These are phyloP conservation scores for Crassisporium funariophilum DNA, from an alignment of 768 basidiomycete genomes.

Conservation along the genomic window DNA sequence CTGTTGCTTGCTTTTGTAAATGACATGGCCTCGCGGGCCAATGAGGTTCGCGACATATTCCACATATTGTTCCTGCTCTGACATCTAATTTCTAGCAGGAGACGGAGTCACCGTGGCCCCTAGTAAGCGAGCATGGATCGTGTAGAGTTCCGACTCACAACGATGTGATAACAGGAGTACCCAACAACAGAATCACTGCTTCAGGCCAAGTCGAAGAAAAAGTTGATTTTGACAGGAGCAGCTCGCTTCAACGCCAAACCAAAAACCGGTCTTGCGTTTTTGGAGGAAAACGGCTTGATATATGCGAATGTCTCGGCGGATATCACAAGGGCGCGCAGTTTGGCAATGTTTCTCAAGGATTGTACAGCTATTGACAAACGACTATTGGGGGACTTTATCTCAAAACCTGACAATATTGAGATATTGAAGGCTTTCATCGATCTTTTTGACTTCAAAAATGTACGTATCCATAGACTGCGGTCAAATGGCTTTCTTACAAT, in stretches of 20 bases:
- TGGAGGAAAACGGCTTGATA: slow-evolving; percentile 92
- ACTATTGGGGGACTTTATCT: slow-evolving; percentile 90
- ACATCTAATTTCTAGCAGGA: slow-evolving; percentile 2
- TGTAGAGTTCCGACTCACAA: background rate
- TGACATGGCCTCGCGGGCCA: slow-evolving; percentile 75
- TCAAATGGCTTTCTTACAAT: background rate
- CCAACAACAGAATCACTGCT: slow-evolving; percentile 59
- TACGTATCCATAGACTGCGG: slow-evolving; percentile 36
- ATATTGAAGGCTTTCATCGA: slow-evolving; percentile 85
- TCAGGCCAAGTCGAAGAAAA: slow-evolving; percentile 81
- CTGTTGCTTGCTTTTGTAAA: slow-evolving; percentile 84
- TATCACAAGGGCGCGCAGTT: slow-evolving; percentile 60
- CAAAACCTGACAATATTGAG: slow-evolving; percentile 83
- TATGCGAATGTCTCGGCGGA: slow-evolving; percentile 62
- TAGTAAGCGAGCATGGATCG: slow-evolving; percentile 43
- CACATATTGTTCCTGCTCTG: slow-evolving; percentile 11
- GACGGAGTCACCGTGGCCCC: slow-evolving; percentile 54
- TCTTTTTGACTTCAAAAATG: slow-evolving; percentile 88
- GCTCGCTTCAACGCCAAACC: slow-evolving; percentile 91
- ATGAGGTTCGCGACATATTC: slow-evolving; percentile 38
- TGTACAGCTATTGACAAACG: slow-evolving; percentile 90
- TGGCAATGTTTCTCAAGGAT: slow-evolving; percentile 86
- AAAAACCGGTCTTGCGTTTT: slow-evolving; percentile 84
- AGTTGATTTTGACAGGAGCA: slow-evolving; percentile 81
- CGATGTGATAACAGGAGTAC: slow-evolving; percentile 44